Base-by-base conservation (phyloP, 345 rosid species). In the Hypericum androsaemum region DNA sequence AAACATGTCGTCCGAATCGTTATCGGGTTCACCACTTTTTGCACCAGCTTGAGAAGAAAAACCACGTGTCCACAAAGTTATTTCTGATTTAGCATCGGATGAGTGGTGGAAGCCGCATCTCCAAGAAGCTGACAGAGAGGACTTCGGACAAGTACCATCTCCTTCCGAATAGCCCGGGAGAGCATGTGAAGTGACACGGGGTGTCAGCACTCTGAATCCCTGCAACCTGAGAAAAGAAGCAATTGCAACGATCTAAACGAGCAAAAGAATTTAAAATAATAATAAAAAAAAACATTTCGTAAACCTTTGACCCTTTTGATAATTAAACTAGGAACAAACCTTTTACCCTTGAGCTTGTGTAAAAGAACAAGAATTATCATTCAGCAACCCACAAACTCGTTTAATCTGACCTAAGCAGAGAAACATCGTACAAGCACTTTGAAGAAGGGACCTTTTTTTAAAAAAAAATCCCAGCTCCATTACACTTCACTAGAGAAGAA, bases 21-120 rank as follows among this genome's bases (percentile, higher is more conserved):
- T 32, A 4, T 46, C 50, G 22, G 50, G 12, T 13, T 17, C 15
- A 8, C 50, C 22, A 46, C 28, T 46, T 10, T 13, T 22, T 15
- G 12, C 17, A 15, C 38, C 47, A 16, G 60, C 60, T 38, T 41
- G 54, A 5, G 60, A 48, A 35, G 46, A 54, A 42, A 39, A 62
- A 41, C 60, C 42, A 40, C 43, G 49, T 0, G 22, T 32, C 38
- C 60, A 41, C 8, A 10, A 14, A 32, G 6, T 39, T 6, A 54
- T 5, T 36, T 32, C 41, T 12, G 41, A 39, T 47, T n/a, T 10
- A 12, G 37, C 17, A 32, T 13, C 11, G 12, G 12, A 6, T 5
- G 36, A 14, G 39, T 10, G 8, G 22, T 17, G 51, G 5, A 53
- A 22, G 32, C 32, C 32, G 32, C 32, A 43, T 10, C 47, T 46